Conservation (phyloP, 2,329 filamentous ascomycete species). For the Acarospora socialis region DNA sequence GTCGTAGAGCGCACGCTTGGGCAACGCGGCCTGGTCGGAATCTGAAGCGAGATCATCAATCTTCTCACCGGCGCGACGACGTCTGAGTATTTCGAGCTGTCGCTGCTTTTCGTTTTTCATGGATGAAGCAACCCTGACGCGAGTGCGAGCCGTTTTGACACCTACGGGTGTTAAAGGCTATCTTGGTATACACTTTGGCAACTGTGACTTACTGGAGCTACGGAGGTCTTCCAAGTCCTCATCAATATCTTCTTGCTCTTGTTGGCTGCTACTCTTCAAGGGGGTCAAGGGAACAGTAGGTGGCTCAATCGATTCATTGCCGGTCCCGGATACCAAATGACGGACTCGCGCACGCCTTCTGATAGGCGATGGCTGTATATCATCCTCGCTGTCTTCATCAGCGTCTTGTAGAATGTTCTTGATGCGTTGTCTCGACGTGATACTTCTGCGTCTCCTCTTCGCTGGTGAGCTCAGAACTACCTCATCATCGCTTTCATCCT, state of each 20-base stretch:
- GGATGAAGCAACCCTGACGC: conserved; percentile 26
- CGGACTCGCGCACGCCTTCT: conserved; percentile 5
- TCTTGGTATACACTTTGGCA: conserved; percentile 13
- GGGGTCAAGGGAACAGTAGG: conserved; percentile 15
- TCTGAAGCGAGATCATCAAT: conserved; percentile 11
- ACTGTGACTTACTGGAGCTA: no score
- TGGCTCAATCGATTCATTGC: background rate
- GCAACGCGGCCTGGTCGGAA: conserved; percentile 20
- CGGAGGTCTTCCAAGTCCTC: conserved; percentile 32
- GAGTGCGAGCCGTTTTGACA: conserved; percentile 26
- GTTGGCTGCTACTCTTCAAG: conserved; percentile 15
- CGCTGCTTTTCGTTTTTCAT: conserved; percentile 25
- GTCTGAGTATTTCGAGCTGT: conserved; percentile 29
- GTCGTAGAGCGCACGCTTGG: conserved; percentile 6
- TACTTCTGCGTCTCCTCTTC: conserved; percentile 18
- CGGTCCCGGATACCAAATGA: no score
- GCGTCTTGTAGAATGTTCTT: no score
- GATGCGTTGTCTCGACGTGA: background rate
- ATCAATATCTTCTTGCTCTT: conserved; percentile 28
- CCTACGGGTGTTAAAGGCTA: conserved; percentile 15
- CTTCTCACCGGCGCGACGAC: conserved; percentile 28
- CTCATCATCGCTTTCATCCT: background rate
- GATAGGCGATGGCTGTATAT: conserved; percentile 1
- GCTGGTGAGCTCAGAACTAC: conserved; percentile 6
- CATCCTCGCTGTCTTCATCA: background rate